Evolutionary conservation across 805 yeast species (phyloP), one percentile per base, ranked within the genome.

Genomic region (Wickerhamomyces tratensis): DNA sequence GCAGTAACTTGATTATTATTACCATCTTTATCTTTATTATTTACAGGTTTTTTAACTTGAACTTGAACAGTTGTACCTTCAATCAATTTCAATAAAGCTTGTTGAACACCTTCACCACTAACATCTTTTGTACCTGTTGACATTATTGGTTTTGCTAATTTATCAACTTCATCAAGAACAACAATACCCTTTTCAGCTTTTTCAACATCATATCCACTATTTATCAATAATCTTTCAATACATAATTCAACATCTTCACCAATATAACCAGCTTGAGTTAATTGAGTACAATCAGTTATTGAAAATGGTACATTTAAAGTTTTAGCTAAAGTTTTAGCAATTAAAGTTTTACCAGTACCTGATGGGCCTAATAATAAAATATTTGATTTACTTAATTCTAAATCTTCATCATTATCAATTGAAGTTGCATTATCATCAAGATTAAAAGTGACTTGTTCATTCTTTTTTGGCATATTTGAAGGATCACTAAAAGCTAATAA

Each of bases 21-120:
- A 2, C 41, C 35, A 39, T 56, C 59, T 29, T 49, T 52, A 14
- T 54, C 56, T 38, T 47, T 53, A 39, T 47, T 53, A 39, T 61
- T 64, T 0, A 65, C 58, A 5, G 72, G 72, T 40, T 61, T 63
- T 51, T 74, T 69, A 2, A 72, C 69, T 29, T 65, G 65, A n/a
- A 72, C 58, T 42, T 69, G 70, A 3, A 77, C 71, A 11, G 61
- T 65, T 15, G 77, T 70, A 3, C 83, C 83, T 51, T 77, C 83
- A 34, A 77, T 65, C 38, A 77, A 61, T 49, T 77, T 77, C 47
- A 77, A 51, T 12, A 77, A 53, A 0, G 81, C 74, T 49, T 77
- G 82, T 49, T 77, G 83, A 14, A 77, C 82, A 39, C 83, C 82
- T 56, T 77, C 82, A 7, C 83, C 83, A 1, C 80, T 65, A 2